Base-by-base conservation (phyloP, 805 yeast genomes). In the Candida silvicultrix region DNA sequence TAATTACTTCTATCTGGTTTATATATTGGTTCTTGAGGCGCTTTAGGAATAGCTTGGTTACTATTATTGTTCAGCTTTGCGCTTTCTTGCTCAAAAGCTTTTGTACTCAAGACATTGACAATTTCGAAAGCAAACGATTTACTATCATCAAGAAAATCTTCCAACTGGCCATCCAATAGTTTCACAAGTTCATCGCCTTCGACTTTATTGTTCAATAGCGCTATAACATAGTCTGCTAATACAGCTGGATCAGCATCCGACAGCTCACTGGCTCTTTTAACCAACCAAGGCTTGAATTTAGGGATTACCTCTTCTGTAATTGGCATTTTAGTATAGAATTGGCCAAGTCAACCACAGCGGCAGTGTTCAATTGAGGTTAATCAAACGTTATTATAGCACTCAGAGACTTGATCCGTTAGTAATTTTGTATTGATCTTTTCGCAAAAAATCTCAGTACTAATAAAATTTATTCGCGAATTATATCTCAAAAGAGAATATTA, bases 171-270 rank as follows among this genome's bases (percentile, higher is more conserved):
- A 19, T 56, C 42, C 43, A 73, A 59, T 44, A 64, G 48, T 35
- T 55, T 55, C 16, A 56, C 45, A 40, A 70, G 56, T 51, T 68
- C 70, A 1, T 51, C 64, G 5, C 54, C 62, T 10, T 69, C 55
- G 29, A 64, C 57, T 19, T 65, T 67, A 49, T 71, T 64, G 36
- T 65, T 52, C 23, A 75, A 54, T 31, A 75, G 55, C 1, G 76
- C 74, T 23, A 71, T 35, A 18, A 73, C 69, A 51, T 72, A 75
- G 41, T 74, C 78, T 1, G 72, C 62, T 45, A 74, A 54, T 22
- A 71, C 73, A 12, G 63, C 66, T 5, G 71, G 58, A 39, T 71
- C 76, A 2, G 73, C 71, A 20, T 72, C 77, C 0, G 65, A 53
- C 2, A 60, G 43, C 11, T 42, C 44, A 15, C 47, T 45, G 3